A percentile compares a stretch with the other conserved stretches of the same genome.
These are phyloP conservation scores for Malus sylvestris DNA, from an alignment of 306 rosid genomes.

Conservation along the genomic window DNA sequence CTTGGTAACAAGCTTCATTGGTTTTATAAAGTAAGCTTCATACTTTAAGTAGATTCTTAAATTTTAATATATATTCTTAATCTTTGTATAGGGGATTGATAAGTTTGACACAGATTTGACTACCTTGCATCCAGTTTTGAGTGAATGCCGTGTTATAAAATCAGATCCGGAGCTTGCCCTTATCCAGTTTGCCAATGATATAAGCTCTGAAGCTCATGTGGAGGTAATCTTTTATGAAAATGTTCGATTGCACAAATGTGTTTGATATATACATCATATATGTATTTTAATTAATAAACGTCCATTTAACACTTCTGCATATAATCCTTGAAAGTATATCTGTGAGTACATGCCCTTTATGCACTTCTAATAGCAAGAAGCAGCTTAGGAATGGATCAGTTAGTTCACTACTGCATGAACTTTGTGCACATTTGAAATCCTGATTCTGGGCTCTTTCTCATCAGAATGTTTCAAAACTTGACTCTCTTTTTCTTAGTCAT, in stretches of 20 bases:
- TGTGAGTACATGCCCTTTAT: neutral
- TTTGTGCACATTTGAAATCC: neutral
- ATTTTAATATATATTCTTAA: constrained; percentile 7
- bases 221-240: constrained; percentile 43
- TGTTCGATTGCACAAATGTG: neutral
- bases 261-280: neutral
- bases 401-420: neutral
- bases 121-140: constrained; percentile 75
- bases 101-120: constrained; percentile 58
- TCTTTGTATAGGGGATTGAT: constrained; percentile 49
- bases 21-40: neutral
- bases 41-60: neutral
- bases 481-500: neutral
- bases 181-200: constrained; percentile 84
- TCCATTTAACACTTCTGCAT: neutral
- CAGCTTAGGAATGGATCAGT: neutral
- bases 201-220: constrained; percentile 91
- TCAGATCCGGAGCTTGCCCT: constrained; percentile 74
- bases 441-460: neutral
- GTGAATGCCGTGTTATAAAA: constrained; percentile 85
- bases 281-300: neutral
- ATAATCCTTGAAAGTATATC: neutral
- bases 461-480: neutral
- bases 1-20: neutral
- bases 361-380: neutral